Conservation (phyloP, 352 stramenopile genomes). For the Phytophthora crassamura region DNA sequence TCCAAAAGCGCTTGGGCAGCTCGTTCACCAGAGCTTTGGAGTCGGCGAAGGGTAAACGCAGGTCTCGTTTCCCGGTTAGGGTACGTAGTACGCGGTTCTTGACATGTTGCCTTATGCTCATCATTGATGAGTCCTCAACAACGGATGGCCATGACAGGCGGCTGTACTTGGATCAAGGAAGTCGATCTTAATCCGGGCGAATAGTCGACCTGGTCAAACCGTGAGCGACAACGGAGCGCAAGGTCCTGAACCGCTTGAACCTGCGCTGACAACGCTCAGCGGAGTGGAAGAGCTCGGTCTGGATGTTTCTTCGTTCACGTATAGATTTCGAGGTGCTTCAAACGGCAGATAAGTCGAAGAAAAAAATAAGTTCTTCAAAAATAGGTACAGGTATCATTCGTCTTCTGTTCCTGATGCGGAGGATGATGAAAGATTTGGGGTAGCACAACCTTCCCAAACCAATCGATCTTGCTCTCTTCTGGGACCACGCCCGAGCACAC, state of each 20-base stretch:
- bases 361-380: constrained; percentile 1
- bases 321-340: constrained; percentile 39
- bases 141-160: constrained; percentile 14
- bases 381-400: constrained; percentile 8
- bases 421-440: background rate
- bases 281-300: constrained; percentile 60
- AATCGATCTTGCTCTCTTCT: too few relatives aligned
- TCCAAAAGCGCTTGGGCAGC: constrained; percentile 51
- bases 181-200: constrained; percentile 15
- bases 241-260: constrained; percentile 14
- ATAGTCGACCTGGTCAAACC: constrained; percentile 12
- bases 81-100: constrained; percentile 12
- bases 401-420: constrained; percentile 12
- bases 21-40: constrained; percentile 32
- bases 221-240: constrained; percentile 12
- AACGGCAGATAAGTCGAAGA: constrained; percentile 11
- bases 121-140: too few relatives aligned
- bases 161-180: constrained; percentile 23
- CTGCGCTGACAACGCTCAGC: constrained; percentile 37
- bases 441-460: too few relatives aligned
- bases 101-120: background rate
- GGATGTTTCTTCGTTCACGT: constrained; percentile 63
- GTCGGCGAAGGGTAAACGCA: constrained; percentile 35
- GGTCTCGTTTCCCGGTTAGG: constrained; percentile 42
- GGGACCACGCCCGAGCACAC: background rate